phyloP scores from a whole-genome alignment of 495 filamentous ascomycete species.

The Hyaloscypha variabilis region DNA sequence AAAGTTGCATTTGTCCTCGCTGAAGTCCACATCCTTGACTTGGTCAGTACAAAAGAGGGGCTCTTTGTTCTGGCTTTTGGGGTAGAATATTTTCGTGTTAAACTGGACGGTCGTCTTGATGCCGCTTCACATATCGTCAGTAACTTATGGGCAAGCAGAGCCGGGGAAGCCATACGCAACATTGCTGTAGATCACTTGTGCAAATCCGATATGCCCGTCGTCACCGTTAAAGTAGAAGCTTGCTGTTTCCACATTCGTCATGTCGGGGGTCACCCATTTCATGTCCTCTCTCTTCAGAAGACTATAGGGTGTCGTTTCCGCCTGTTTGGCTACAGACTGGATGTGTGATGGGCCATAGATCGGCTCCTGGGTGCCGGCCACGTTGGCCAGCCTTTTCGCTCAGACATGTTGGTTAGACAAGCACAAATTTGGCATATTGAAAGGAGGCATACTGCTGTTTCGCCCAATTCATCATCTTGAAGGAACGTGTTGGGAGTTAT shows the following conservation, averaged over 20 bases:
- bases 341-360: conserved; percentile 93
- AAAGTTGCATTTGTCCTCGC: conserved; percentile 78
- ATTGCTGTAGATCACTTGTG: conserved; percentile 97
- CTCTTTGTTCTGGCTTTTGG: conserved; percentile 61
- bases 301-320: conserved; percentile 77
- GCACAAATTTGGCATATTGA: background rate
- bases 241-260: conserved; percentile 94
- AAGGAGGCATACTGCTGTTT: conserved; percentile 63
- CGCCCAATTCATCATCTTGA: conserved; percentile 62
- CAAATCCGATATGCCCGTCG: conserved; percentile 72
- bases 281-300: conserved; percentile 76
- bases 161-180: conserved; percentile 70
- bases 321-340: conserved; percentile 79
- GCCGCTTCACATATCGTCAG: conserved; percentile 61
- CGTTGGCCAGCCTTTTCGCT: conserved; percentile 75
- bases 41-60: conserved; percentile 80
- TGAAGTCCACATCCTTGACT: conserved; percentile 77
- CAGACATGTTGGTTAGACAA: conserved; percentile 22
- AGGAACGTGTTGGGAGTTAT: conserved; percentile 7
- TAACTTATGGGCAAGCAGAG: conserved; percentile 18
- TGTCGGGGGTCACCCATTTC: conserved; percentile 79
- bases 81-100: conserved; percentile 87
- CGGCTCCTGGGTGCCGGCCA: conserved; percentile 93
- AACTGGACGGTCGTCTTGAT: conserved; percentile 90
- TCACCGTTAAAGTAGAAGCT: conserved; percentile 90